These are phyloP conservation scores for Balamuthia mandrillaris DNA, from an alignment of 208 protist genomes.

Conservation along the genomic window DNA sequence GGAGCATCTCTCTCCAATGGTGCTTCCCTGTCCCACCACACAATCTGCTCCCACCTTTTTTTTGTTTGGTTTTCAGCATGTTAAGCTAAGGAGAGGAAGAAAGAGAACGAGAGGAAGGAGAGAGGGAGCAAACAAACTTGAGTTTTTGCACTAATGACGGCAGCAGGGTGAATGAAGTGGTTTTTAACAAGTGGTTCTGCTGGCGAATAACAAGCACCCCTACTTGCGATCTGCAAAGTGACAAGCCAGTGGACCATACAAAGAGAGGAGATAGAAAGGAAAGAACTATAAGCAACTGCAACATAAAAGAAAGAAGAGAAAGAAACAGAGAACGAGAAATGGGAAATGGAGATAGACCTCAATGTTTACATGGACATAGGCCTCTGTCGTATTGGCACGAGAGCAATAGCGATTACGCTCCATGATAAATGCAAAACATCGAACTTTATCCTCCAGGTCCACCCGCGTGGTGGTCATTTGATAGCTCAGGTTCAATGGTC, in stretches of 20 bases:
- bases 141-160: neutral
- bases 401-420: neutral
- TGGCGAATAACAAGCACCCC: neutral
- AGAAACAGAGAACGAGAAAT: no score
- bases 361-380: slow-evolving; percentile 20
- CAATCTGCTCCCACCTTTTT: slow-evolving; percentile 58
- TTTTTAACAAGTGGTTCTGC: neutral
- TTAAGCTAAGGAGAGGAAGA: neutral
- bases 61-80: neutral
- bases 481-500: neutral
- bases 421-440: slow-evolving; percentile 9
- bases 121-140: neutral
- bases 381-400: slow-evolving; percentile 31
- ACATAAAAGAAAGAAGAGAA: neutral
- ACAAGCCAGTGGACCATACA: neutral
- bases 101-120: neutral
- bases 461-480: neutral
- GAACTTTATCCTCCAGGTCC: neutral
- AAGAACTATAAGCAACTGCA: neutral
- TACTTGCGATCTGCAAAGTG: neutral
- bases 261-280: neutral
- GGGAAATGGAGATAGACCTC: neutral
- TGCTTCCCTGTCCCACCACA: slow-evolving; percentile 53
- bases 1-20: slow-evolving; percentile 39
- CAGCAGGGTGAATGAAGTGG: neutral